Conservation (phyloP, 495 filamentous ascomycete genomes). For the Diplogelasinospora grovesii region DNA sequence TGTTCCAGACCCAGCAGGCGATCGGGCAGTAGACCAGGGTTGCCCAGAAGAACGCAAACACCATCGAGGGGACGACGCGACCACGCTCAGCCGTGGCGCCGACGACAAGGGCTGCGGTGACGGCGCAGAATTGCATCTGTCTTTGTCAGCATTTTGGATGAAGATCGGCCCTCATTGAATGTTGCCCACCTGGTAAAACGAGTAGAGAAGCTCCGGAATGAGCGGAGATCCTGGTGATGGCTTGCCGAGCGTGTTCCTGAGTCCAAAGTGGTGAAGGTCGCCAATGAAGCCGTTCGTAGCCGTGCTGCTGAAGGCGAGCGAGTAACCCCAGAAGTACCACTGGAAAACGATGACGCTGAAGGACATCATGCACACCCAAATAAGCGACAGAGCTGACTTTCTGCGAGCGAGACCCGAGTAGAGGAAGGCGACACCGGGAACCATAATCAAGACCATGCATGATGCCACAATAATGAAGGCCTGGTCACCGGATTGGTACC, state of each 20-base stretch:
- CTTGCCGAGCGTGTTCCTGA: conserved; percentile 69
- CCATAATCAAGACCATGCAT: conserved; percentile 94
- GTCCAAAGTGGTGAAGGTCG: conserved; percentile 76
- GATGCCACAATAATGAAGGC: conserved; percentile 88
- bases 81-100: conserved; percentile 91
- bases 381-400: conserved; percentile 90
- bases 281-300: conserved; percentile 83
- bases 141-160: no score
- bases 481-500: conserved; percentile 55
- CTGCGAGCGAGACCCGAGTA: conserved; percentile 96
- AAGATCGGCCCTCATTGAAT: no score
- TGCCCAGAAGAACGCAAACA: conserved; percentile 93
- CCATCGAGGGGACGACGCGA: conserved; percentile 87
- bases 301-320: conserved; percentile 77
- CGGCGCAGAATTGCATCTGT: conserved; percentile 92
- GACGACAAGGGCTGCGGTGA: conserved; percentile 87
- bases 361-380: conserved; percentile 92
- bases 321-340: conserved; percentile 99
- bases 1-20: conserved; percentile 92
- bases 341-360: conserved; percentile 87
- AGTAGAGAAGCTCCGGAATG: conserved; percentile 85
- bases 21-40: conserved; percentile 96
- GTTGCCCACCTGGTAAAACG: conserved; percentile 71
- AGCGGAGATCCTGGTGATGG: conserved; percentile 74
- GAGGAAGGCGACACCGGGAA: conserved; percentile 94